A percentile compares a stretch with the other conserved stretches of the same genome.
Evolutionary conservation across 1,139 yeast genomes (phyloP).

Genomic region (Pneumocystis wakefieldiae): DNA sequence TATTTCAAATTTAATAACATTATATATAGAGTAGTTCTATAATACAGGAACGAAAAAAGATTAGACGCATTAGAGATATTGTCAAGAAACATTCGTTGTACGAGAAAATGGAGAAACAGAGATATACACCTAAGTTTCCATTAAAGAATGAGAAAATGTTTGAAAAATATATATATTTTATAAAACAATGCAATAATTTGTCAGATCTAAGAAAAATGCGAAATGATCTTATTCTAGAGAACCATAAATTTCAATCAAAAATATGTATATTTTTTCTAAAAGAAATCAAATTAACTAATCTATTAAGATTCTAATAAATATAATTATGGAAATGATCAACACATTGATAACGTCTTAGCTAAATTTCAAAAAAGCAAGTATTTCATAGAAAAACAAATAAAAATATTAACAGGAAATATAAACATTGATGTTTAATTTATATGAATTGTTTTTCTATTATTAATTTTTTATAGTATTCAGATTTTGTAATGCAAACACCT

Average conservation of each 20-base stretch:
- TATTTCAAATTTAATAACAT: not conserved
- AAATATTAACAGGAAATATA: constrained; percentile 19
- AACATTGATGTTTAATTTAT: constrained; percentile 14
- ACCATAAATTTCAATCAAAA: constrained; percentile 17
- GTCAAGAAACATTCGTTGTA: constrained; percentile 39
- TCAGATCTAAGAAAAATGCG: constrained; percentile 32
- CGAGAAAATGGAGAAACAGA: not conserved
- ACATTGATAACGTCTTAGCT: constrained; percentile 15
- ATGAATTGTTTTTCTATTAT: constrained; percentile 13
- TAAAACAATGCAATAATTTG: constrained; percentile 25
- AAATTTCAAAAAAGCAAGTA: constrained; percentile 15
- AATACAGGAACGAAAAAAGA: constrained; percentile 62
- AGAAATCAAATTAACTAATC: constrained; percentile 8
- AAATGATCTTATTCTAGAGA: constrained; percentile 28
- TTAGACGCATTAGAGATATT: constrained; percentile 54
- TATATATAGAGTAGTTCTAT: constrained; percentile 33
- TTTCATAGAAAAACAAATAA: constrained; percentile 15
- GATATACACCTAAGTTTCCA: constrained; percentile 10
- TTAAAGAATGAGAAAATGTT: constrained; percentile 26
- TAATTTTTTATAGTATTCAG: constrained; percentile 16
- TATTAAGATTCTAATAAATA: constrained; percentile 20
- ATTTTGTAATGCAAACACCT: constrained; percentile 11
- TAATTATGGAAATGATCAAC: constrained; percentile 20
- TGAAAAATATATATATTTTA: constrained; percentile 30
- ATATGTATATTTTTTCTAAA: not conserved